phyloP scores from a whole-genome alignment of 2,329 filamentous ascomycete genomes.

The Penicillium sp. region DNA sequence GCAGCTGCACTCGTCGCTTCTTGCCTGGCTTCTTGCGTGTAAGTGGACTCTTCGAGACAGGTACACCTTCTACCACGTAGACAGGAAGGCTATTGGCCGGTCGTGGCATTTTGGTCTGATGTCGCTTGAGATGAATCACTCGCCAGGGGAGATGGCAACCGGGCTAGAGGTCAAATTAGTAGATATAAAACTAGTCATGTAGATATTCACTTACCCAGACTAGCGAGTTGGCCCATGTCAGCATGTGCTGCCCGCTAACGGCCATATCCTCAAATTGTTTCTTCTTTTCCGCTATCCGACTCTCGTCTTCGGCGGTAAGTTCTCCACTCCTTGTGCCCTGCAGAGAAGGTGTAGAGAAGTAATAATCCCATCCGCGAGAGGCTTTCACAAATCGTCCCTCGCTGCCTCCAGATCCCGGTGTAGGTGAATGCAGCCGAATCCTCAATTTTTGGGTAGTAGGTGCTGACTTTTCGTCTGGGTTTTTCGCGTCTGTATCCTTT shows the following conservation, averaged over 20 bases:
- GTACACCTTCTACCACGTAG: constrained; percentile 22
- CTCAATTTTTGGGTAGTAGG: constrained; percentile 37
- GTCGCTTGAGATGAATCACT: constrained; percentile 37
- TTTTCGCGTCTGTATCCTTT: constrained; percentile 1
- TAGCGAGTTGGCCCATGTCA: constrained; percentile 27
- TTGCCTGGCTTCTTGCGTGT: constrained; percentile 44
- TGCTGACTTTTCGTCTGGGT: not conserved
- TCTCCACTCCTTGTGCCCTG: constrained; percentile 12
- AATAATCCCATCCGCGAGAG: constrained; percentile 44
- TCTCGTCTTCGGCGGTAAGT: constrained; percentile 9
- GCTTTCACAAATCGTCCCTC: constrained; percentile 42
- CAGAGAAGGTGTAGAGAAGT: constrained; percentile 38
- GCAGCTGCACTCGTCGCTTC: constrained; percentile 42
- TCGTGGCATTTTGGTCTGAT: constrained; percentile 31
- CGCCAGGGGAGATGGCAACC: constrained; percentile 44
- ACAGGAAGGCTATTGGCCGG: constrained; percentile 22
- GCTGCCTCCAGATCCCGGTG: constrained; percentile 29
- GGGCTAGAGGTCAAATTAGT: constrained; percentile 27
- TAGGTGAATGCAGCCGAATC: constrained; percentile 40
- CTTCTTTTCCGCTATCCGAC: constrained; percentile 17
- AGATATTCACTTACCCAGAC: constrained; percentile 34
- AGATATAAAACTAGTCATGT: not conserved
- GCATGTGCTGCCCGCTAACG: constrained; percentile 34
- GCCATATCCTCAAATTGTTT: constrained; percentile 38
- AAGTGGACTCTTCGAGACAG: constrained; percentile 25